Base-by-base conservation (phyloP, 2,329 filamentous ascomycete genomes). In the Neophaeococcomyces mojaviensis region DNA sequence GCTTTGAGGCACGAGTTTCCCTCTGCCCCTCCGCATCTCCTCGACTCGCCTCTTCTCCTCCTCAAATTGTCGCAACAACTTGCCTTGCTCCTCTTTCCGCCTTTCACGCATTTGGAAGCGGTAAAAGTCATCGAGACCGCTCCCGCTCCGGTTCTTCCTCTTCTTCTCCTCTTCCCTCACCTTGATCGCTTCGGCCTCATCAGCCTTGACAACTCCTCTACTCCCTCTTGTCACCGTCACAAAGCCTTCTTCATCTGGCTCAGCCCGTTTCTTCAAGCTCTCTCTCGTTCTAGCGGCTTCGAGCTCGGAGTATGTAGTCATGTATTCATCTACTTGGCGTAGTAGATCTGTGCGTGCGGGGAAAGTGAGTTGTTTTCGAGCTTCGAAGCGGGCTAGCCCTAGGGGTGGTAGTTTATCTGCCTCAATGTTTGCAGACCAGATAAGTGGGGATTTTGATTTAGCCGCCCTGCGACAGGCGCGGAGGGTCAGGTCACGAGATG, bases 181-280 rank as follows among this genome's bases (percentile, higher is more conserved):
- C 48, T 72, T 68, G 58, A 77, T 65, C 36, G 72, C 73, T 59
- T 81, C 77, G 13, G 81, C 79, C 57, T 85, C 88, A 55, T 83
- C 83, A 51, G 81, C 75, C 45, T 82, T 77, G 1, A 86, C 81
- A n/a, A 83, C 84, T 48, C 83, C 73, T 49, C 76, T 74, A 32
- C 86, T 85, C 20, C 88, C 88, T 45, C 86, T 77, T 1, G 82
- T 85, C 19, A 98, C 92, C 3, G 89, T 97, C 39, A 97, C 77
- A 63, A 98, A 98, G 2, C 92, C 92, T 64, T 98, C 92, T 60
- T 88, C 89, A 64, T 98, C 92, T 0, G 90, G 88, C 58, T 88
- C 82, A 55, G 84, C 83, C 50, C 86, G 80, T 50, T 83, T 70
- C 46, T 77, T 61, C 68, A 84, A 61, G 71, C 74, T 68, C 70